Conservation (phyloP, 345 rosid genomes). For the Eucalyptus dawsonii region DNA sequence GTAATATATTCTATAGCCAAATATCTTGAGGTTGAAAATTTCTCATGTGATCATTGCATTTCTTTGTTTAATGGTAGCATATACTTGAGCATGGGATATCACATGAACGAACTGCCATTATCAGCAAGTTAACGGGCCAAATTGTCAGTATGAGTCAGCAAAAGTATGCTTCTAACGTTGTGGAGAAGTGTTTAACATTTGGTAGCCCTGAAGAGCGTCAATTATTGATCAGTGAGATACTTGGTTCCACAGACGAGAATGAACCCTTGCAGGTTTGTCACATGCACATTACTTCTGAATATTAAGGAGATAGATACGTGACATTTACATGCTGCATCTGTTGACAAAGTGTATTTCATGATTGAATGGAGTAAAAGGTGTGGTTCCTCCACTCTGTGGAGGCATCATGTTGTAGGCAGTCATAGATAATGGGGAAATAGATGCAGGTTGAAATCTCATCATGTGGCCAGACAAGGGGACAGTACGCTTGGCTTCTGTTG, state of each 20-base stretch:
- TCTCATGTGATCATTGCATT: not conserved
- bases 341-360: not conserved
- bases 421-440: not conserved
- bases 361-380: not conserved
- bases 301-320: not conserved
- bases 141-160: slow-evolving; percentile 96
- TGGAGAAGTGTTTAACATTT: slow-evolving; percentile 85
- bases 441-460: not conserved
- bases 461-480: not conserved
- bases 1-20: not conserved
- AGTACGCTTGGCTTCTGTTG: not conserved
- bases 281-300: not conserved
- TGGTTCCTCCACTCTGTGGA: not conserved
- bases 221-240: slow-evolving; percentile 79
- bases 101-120: slow-evolving; percentile 62
- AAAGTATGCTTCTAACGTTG: slow-evolving; percentile 96
- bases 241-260: slow-evolving; percentile 88
- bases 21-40: not conserved
- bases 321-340: not conserved
- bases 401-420: not conserved
- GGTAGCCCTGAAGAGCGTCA: slow-evolving; percentile 82
- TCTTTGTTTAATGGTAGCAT: slow-evolving; percentile 37
- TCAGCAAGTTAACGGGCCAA: slow-evolving; percentile 81
- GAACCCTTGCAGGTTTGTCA: slow-evolving; percentile 83
- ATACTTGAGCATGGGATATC: slow-evolving; percentile 84